phyloP scores from a whole-genome alignment of 1,284 basidiomycete species.

The Mrakiaceae sp. region DNA sequence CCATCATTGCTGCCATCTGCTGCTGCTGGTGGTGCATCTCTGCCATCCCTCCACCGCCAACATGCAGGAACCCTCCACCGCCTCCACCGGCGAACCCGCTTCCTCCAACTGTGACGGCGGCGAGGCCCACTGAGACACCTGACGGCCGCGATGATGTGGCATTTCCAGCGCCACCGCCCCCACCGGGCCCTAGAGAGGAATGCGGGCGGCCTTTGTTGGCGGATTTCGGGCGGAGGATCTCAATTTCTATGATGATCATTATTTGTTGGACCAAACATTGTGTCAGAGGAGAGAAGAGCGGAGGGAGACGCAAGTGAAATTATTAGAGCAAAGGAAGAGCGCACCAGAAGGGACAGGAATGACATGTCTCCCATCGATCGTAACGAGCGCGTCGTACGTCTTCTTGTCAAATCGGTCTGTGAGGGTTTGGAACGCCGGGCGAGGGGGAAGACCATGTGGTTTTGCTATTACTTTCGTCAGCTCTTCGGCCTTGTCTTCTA shows the following conservation, averaged over 20 bases:
- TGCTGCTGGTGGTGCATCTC: conserved; percentile 20
- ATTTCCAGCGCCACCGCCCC: too few relatives aligned
- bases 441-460: not conserved
- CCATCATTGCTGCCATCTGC: conserved; percentile 16
- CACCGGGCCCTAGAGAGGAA: not conserved
- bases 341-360: conserved; percentile 51
- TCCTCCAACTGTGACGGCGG: conserved; percentile 2
- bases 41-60: conserved; percentile 17
- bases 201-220: conserved; percentile 36
- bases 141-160: not conserved
- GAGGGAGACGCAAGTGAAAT: conserved; percentile 18
- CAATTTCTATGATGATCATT: conserved; percentile 48
- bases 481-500: conserved; percentile 48
- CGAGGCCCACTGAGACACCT: conserved; percentile 5
- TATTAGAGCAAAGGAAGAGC: conserved; percentile 22
- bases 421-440: conserved; percentile 11
- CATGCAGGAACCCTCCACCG: conserved; percentile 11
- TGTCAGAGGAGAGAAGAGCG: conserved; percentile 22
- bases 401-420: conserved; percentile 24
- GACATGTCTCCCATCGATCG: conserved; percentile 45
- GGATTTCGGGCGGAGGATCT: conserved; percentile 74
- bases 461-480: conserved; percentile 24
- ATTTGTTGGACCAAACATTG: conserved; percentile 1
- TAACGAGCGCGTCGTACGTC: conserved; percentile 33
- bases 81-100: conserved; percentile 1